Evolutionary conservation across 257 asterid genomes (phyloP), one percentile per base, ranked within the genome.

Genomic region (Nicotiana tomentosiformis): DNA sequence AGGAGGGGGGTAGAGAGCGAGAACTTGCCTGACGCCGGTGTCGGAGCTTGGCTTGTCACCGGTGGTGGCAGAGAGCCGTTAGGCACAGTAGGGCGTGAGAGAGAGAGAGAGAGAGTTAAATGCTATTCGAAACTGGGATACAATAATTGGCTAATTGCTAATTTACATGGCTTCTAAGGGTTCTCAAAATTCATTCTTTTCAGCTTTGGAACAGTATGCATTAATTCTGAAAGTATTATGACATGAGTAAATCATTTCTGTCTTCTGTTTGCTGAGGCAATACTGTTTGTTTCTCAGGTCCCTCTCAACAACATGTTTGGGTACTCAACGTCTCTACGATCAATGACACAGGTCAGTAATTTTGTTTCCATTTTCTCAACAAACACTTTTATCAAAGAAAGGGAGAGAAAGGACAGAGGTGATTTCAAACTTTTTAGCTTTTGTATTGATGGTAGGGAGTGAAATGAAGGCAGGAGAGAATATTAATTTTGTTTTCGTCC

Each of bases 221-320:
- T 76, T 76, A 51, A 16, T 76, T 55, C 43, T 51, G 64, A 29
- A 76, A 51, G 64, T 74, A 26, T 26, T 49, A 26, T 74, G 33
- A 51, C 80, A 49, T 49, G 8, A 49, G 62, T 7, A 79, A 35
- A 51, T 79, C 26, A 20, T 29, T 79, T 23, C 61, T 46, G 35
- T 29, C 68, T 37, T 61, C 74, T 37, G 74, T 46, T 58, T n/a
- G 39, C 82, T 61, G 58, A 58, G 35, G 56, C 17, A 3, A 60
- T 66, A 6, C 58, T 62, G 8, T 61, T 23, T 8, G 12, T 60
- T 62, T 80, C 58, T 64, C 96, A 96, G 99, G 98, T 96, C 46
- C 99, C 99, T 81, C 98, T 96, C 82, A 96, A 96, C 92, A 93
- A 93, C 87, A 96, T 94, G 98, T 96, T 96, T 85, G 99, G 98